Percentiles rank a stretch among this genome's conserved stretches.
phyloP scores from a whole-genome alignment of 768 basidiomycete genomes.

The Dioszegia aurantiaca region DNA sequence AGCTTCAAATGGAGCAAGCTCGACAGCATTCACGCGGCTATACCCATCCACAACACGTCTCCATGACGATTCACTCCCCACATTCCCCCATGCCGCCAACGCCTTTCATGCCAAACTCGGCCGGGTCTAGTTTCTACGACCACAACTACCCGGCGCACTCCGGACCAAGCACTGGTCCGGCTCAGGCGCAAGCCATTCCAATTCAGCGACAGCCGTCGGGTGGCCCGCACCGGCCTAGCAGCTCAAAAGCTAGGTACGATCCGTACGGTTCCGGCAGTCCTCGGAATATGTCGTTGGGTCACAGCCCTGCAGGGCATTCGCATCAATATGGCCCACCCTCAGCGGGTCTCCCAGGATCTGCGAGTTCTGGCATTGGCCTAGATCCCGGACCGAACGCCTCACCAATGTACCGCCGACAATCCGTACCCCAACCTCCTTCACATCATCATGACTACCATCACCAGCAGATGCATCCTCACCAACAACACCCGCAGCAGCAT shows the following conservation, averaged over 20 bases:
- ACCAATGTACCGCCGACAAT: constrained; percentile 9
- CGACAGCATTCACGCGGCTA: neutral
- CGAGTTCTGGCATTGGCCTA: neutral
- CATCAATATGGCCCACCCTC: neutral
- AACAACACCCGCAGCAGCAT: constrained; percentile 1
- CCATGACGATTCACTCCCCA: constrained; percentile 1
- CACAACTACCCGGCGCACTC: neutral
- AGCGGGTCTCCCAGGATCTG: neutral
- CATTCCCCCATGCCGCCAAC: constrained; percentile 17
- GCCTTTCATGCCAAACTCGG: constrained; percentile 1
- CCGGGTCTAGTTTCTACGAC: constrained; percentile 13
- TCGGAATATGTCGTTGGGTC: neutral
- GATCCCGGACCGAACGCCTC: neutral
- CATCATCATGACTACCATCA: constrained; percentile 7
- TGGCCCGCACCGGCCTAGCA: constrained; percentile 19
- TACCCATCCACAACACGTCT: constrained; percentile 10
- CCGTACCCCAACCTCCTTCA: constrained; percentile 9
- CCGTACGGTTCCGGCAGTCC: constrained; percentile 18
- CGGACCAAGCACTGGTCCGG: too few relatives aligned
- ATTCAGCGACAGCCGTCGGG: constrained; percentile 13
- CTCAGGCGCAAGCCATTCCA: constrained; percentile 2
- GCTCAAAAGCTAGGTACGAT: constrained; percentile 20
- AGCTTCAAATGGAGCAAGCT: constrained; percentile 3
- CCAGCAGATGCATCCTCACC: constrained; percentile 3
- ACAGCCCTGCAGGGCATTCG: neutral